phyloP scores from a whole-genome alignment of 805 yeast species.

The Kodamaea neixiangensis region DNA sequence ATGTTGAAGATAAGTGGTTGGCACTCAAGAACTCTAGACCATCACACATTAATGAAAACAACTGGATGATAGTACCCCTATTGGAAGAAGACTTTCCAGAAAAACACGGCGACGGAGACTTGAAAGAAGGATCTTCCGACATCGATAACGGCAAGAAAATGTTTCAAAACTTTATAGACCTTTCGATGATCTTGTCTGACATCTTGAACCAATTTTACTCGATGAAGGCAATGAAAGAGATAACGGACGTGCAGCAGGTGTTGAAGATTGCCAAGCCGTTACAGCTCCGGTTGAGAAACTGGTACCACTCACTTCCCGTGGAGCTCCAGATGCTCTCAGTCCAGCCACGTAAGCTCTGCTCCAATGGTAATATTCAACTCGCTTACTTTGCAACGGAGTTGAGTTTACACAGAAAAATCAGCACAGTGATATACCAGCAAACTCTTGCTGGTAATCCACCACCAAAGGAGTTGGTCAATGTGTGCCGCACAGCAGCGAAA shows the following conservation, averaged over 20 bases:
- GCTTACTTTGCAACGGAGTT: slow-evolving; percentile 90
- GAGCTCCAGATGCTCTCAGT: slow-evolving; percentile 63
- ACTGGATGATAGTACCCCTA: slow-evolving; percentile 78
- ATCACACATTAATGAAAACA: slow-evolving; percentile 69
- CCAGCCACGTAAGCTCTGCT: slow-evolving; percentile 61
- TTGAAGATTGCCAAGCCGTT: slow-evolving; percentile 78
- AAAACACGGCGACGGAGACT: slow-evolving; percentile 54
- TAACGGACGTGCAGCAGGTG: slow-evolving; percentile 64
- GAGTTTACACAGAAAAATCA: slow-evolving; percentile 77
- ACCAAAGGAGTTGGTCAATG: slow-evolving; percentile 42
- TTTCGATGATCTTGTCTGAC: slow-evolving; percentile 69
- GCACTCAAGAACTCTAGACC: slow-evolving; percentile 81
- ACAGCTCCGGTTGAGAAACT: slow-evolving; percentile 66
- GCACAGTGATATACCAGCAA: slow-evolving; percentile 51
- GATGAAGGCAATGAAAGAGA: slow-evolving; percentile 58
- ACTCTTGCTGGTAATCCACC: slow-evolving; percentile 32
- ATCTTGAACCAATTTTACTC: slow-evolving; percentile 74
- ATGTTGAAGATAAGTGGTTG: slow-evolving; percentile 89
- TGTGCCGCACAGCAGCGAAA: slow-evolving; percentile 84
- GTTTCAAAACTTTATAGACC: slow-evolving; percentile 65
- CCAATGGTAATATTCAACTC: slow-evolving; percentile 77
- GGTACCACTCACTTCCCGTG: slow-evolving; percentile 74
- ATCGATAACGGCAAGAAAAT: slow-evolving; percentile 68
- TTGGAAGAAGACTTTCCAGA: slow-evolving; percentile 80
- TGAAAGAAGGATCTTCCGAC: slow-evolving; percentile 63